These are phyloP conservation scores for Trichoderma oligosporum DNA, from an alignment of 2,329 filamentous ascomycete genomes.

Conservation along the genomic window DNA sequence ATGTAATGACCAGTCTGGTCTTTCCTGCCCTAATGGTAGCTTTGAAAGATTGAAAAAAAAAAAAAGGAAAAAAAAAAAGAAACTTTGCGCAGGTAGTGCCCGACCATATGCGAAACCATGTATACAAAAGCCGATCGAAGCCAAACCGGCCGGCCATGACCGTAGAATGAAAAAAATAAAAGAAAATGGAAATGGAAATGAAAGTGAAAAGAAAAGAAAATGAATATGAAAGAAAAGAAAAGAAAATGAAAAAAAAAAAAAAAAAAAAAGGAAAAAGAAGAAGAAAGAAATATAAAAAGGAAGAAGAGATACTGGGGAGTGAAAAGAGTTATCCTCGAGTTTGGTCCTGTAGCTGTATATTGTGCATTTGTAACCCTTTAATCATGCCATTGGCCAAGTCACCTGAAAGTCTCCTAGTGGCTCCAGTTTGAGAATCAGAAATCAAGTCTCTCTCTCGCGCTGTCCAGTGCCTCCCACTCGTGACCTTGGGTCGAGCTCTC, in stretches of 20 bases:
- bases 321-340: not conserved
- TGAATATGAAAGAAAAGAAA: not conserved
- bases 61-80: not conserved
- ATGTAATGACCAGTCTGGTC: conserved; percentile 7
- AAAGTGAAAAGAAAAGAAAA: not conserved
- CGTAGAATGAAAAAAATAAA: not conserved
- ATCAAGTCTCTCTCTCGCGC: conserved; percentile 14
- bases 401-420: conserved; percentile 3
- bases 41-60: not conserved
- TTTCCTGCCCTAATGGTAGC: conserved; percentile 2
- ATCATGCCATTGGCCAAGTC: conserved; percentile 6
- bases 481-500: conserved; percentile 14
- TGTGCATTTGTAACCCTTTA: not conserved
- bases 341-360: not conserved
- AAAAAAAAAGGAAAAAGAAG: not conserved
- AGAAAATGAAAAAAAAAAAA: not conserved
- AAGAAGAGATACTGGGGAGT: not conserved
- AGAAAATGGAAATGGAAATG: not conserved
- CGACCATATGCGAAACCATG: conserved; percentile 1
- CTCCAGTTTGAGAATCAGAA: not conserved
- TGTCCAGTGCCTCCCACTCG: conserved; percentile 7
- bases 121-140: conserved; percentile 10
- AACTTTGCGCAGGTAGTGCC: not conserved
- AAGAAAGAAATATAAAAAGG: not conserved
- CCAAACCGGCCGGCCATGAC: conserved; percentile 5